Percentiles rank a stretch among this genome's conserved stretches.
These are phyloP conservation scores for Hypsizygus ulmarius DNA, from an alignment of 1,284 basidiomycete species.

Conservation along the genomic window DNA sequence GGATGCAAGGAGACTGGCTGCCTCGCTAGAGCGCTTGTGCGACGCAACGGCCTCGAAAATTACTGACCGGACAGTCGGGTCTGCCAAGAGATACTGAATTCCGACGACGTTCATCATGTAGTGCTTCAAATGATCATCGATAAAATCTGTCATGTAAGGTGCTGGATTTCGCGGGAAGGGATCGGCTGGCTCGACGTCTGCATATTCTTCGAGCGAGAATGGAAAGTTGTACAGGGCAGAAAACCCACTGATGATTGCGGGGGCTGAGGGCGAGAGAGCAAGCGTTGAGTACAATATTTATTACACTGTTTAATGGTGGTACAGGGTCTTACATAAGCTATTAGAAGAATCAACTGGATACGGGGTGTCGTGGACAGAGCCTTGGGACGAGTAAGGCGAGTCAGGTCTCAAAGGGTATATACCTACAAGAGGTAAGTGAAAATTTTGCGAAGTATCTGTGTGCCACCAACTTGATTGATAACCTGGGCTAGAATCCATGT, in stretches of 20 bases:
- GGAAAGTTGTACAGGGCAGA: constrained; percentile 16
- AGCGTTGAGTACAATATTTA: constrained; percentile 68
- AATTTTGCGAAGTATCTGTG: constrained; percentile 8
- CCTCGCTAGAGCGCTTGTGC: constrained; percentile 44
- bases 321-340: constrained; percentile 70
- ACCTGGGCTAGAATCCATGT: not conserved
- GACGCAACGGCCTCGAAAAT: constrained; percentile 42
- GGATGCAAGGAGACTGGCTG: constrained; percentile 56
- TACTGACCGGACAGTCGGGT: constrained; percentile 43
- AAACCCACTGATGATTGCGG: constrained; percentile 24
- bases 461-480: constrained; percentile 9
- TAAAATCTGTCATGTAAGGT: constrained; percentile 21
- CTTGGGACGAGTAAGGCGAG: constrained; percentile 21
- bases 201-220: constrained; percentile 1
- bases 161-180: constrained; percentile 17
- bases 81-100: constrained; percentile 67
- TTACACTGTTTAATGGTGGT: constrained; percentile 63
- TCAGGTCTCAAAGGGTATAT: constrained; percentile 16
- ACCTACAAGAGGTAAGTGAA: constrained; percentile 18
- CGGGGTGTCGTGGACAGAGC: constrained; percentile 29
- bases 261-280: constrained; percentile 20
- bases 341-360: constrained; percentile 30
- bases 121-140: constrained; percentile 39
- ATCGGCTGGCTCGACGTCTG: not conserved
- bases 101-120: constrained; percentile 52